These are phyloP conservation scores for Medicago arabica DNA, from an alignment of 306 rosid genomes.

Conservation along the genomic window DNA sequence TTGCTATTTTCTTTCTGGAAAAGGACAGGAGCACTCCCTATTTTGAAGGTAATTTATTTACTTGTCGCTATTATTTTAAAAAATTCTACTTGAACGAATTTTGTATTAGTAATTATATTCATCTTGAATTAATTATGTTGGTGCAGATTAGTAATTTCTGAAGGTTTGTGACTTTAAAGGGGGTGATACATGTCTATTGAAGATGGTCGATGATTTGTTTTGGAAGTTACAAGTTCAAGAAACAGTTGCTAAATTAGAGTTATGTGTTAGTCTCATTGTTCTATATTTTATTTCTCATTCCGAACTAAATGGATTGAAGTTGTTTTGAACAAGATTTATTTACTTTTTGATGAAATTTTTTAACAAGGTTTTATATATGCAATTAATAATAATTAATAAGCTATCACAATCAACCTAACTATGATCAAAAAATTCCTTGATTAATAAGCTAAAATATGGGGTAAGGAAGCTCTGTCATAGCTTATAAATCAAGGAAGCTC, in stretches of 20 bases:
- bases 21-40: background rate
- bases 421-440: no score
- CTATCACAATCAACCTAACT: no score
- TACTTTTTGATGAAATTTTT: no score
- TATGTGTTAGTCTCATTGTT: background rate
- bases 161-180: background rate
- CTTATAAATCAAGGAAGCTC: no score
- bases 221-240: background rate
- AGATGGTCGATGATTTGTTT: background rate
- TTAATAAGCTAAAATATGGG: no score
- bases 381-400: no score
- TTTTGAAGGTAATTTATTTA: background rate
- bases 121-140: constrained; percentile 4
- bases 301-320: background rate
- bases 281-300: background rate
- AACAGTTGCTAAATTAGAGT: background rate
- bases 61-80: no score
- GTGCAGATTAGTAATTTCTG: constrained; percentile 26
- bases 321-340: no score
- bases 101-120: background rate
- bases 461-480: no score
- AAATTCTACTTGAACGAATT: background rate
- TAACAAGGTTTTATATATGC: no score
- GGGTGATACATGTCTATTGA: background rate
- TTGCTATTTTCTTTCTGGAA: background rate